Evolutionary conservation across 164 flowering plant genomes (phyloP).

Genomic region (Buxus sempervirens): DNA sequence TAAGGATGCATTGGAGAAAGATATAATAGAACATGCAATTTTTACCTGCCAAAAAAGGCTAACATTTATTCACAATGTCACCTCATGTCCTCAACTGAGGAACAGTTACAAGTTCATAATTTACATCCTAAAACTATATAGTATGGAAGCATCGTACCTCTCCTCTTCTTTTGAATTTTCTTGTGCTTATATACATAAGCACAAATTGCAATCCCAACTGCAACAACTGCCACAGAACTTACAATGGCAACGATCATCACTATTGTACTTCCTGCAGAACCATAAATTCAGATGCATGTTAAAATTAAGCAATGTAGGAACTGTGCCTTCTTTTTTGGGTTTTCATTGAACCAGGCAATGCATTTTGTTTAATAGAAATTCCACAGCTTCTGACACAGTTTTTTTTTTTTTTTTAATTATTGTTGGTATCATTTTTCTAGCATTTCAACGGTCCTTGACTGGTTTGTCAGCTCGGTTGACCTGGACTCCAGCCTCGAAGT

Average conservation of each 20-base stretch:
- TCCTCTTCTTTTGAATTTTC: constrained; percentile 60
- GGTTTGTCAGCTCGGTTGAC: too few species aligned
- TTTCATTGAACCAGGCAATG: background rate
- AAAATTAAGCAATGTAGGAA: background rate
- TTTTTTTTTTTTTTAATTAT: too few species aligned
- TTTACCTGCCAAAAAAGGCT: too few species aligned
- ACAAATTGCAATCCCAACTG: constrained; percentile 44
- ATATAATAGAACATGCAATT: too few species aligned
- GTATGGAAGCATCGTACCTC: constrained; percentile 35
- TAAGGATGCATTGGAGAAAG: too few species aligned
- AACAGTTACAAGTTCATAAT: background rate
- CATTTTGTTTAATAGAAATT: too few species aligned
- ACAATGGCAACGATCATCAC: constrained; percentile 51
- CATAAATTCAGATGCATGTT: constrained; percentile 1
- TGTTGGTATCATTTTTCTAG: too few species aligned
- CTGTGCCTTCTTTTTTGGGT: background rate
- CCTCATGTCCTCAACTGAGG: background rate
- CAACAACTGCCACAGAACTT: constrained; percentile 50
- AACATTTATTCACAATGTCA: too few species aligned
- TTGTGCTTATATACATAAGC: constrained; percentile 52
- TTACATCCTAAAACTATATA: too few species aligned
- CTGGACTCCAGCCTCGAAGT: too few species aligned
- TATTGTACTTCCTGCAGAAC: constrained; percentile 44
- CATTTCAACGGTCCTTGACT: too few species aligned
- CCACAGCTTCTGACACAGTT: background rate